Evolutionary conservation across 441 rosid species (phyloP).

Genomic region (Aleurites moluccanus): DNA sequence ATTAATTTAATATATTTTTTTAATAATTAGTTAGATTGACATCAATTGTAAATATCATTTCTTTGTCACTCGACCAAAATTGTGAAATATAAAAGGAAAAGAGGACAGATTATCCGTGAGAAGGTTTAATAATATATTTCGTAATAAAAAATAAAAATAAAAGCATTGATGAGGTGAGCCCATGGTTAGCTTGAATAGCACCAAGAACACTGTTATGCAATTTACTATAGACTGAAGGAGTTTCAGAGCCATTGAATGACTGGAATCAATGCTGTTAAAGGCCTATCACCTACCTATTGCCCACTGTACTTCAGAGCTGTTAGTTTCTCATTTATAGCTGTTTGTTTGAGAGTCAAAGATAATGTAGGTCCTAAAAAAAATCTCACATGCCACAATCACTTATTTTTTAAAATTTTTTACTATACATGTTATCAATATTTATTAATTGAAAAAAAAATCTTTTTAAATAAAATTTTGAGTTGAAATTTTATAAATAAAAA

Average conservation of each 20-base stretch:
- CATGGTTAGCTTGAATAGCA: neutral
- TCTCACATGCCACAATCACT: no score
- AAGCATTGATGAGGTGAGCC: conserved; percentile 5
- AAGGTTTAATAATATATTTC: neutral
- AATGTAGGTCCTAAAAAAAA: neutral
- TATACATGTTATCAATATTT: no score
- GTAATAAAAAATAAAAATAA: neutral
- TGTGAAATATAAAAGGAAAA: neutral
- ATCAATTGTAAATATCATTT: neutral
- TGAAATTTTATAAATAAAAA: no score
- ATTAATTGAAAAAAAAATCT: no score
- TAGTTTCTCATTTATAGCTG: conserved; percentile 2
- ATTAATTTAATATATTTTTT: no score
- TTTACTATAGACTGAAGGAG: neutral
- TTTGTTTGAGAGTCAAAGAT: neutral
- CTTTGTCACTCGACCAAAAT: neutral
- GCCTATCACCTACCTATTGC: neutral
- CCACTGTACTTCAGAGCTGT: neutral
- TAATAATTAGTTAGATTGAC: neutral
- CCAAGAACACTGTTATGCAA: neutral
- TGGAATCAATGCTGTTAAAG: neutral
- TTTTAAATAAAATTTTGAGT: no score
- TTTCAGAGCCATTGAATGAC: neutral
- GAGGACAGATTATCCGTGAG: neutral
- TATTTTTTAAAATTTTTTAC: no score